Conservation (phyloP, 805 yeast genomes). For the Metschnikowia picachoensis region DNA sequence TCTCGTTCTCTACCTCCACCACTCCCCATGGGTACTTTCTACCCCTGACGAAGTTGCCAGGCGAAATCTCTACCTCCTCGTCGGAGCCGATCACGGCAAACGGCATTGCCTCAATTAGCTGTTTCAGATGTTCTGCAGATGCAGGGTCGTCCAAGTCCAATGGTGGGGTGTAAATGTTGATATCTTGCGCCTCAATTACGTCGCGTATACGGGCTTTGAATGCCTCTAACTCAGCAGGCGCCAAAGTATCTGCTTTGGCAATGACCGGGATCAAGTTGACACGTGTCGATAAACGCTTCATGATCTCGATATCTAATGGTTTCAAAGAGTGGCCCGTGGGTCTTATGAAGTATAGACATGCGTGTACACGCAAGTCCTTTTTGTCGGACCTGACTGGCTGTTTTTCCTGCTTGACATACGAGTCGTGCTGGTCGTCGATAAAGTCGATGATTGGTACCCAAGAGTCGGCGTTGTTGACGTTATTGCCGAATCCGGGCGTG, state of each 20-base stretch:
- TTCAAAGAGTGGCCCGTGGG: conserved; percentile 88
- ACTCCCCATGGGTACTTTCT: conserved; percentile 90
- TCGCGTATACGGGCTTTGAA: conserved; percentile 77
- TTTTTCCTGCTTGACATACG: conserved; percentile 87
- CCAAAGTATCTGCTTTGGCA: conserved; percentile 82
- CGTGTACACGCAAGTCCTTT: conserved; percentile 86
- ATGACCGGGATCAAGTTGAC: conserved; percentile 88
- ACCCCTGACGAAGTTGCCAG: conserved; percentile 67
- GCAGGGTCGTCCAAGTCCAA: conserved; percentile 72
- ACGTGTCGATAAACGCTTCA: conserved; percentile 76
- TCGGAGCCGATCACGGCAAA: conserved; percentile 81
- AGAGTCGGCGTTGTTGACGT: conserved; percentile 76
- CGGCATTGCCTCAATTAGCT: conserved; percentile 80
- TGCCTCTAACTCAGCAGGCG: conserved; percentile 61
- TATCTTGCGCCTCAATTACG: conserved; percentile 79
- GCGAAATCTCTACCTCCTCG: conserved; percentile 57
- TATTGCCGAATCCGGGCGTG: conserved; percentile 93
- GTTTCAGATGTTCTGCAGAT: conserved; percentile 75
- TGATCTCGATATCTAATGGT: conserved; percentile 82
- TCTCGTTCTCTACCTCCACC: conserved; percentile 82
- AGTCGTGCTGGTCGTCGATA: conserved; percentile 86
- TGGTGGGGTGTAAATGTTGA: conserved; percentile 80
- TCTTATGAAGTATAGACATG: conserved; percentile 82
- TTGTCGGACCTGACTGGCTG: conserved; percentile 70
- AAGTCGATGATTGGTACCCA: conserved; percentile 88